Conservation (phyloP, 345 rosid species). For the Bruguiera parviflora region DNA sequence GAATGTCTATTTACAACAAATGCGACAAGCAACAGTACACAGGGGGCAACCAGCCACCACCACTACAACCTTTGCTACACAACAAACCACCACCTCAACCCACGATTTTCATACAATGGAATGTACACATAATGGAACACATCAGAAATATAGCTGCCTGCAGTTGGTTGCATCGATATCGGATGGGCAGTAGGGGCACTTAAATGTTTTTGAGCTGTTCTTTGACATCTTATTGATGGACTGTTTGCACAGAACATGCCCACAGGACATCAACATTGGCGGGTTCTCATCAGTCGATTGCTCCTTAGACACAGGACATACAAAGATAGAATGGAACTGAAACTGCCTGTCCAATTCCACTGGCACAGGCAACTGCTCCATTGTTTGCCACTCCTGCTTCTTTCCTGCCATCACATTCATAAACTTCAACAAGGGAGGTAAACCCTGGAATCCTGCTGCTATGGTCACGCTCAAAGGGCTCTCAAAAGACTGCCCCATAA, state of each 20-base stretch:
- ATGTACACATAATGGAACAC: slow-evolving; percentile 14
- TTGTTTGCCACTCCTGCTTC: slow-evolving; percentile 54
- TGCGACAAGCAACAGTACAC: slow-evolving; percentile 25
- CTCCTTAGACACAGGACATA: slow-evolving; percentile 71
- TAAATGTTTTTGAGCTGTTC: slow-evolving; percentile 43
- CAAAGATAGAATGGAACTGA: slow-evolving; percentile 63
- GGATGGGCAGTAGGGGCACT: slow-evolving; percentile 61
- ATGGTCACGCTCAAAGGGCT: slow-evolving; percentile 48
- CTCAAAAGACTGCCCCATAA: slow-evolving; percentile 47
- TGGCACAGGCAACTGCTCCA: slow-evolving; percentile 64
- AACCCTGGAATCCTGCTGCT: slow-evolving; percentile 57
- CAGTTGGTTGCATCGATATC: slow-evolving; percentile 43
- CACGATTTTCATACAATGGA: slow-evolving; percentile 17
- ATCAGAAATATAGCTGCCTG: slow-evolving; percentile 50
- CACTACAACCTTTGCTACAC: slow-evolving; percentile 17
- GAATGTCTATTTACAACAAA: slow-evolving; percentile 43
- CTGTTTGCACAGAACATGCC: slow-evolving; percentile 63
- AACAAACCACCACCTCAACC: slow-evolving; percentile 2
- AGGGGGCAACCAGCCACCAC: slow-evolving; percentile 18
- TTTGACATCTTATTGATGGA: slow-evolving; percentile 53
- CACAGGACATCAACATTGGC: slow-evolving; percentile 66
- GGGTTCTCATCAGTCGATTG: slow-evolving; percentile 62
- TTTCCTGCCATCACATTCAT: slow-evolving; percentile 54
- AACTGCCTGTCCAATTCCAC: slow-evolving; percentile 54
- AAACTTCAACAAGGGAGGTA: slow-evolving; percentile 59